Percentiles rank a stretch among this genome's conserved stretches.
phyloP scores from a whole-genome alignment of 345 rosid genomes.

The Atalantia buxifolia region DNA sequence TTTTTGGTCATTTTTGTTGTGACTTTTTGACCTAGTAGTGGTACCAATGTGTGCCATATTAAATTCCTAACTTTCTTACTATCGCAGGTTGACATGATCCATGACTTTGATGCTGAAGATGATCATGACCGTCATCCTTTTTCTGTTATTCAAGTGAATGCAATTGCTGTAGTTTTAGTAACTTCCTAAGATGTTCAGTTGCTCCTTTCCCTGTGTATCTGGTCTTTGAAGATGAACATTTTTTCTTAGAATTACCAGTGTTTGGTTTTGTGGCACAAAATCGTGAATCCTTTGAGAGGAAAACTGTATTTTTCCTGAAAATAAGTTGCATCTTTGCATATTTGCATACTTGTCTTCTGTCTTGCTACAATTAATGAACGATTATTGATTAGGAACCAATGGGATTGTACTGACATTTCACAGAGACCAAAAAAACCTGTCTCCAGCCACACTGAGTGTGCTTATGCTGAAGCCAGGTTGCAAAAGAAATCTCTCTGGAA shows the following conservation, averaged over 20 bases:
- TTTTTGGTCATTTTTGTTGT: not conserved
- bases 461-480: no score
- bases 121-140: slow-evolving; percentile 1
- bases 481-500: no score
- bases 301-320: not conserved
- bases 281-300: not conserved
- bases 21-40: not conserved
- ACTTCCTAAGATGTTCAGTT: slow-evolving; percentile 11
- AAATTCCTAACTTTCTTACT: not conserved
- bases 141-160: slow-evolving; percentile 9
- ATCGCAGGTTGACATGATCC: slow-evolving; percentile 22
- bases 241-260: not conserved
- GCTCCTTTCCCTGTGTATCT: slow-evolving; percentile 9
- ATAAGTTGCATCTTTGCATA: not conserved
- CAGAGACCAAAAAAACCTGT: no score
- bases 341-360: not conserved
- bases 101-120: slow-evolving; percentile 10
- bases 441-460: no score
- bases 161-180: slow-evolving; percentile 2
- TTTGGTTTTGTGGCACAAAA: not conserved
- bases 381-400: not conserved
- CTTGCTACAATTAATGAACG: not conserved
- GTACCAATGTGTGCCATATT: not conserved
- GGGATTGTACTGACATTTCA: not conserved
- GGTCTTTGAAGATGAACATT: slow-evolving; percentile 1